These are phyloP conservation scores for Backusella liffmaniae DNA, from an alignment of 192 early-diverging fungal species.

Conservation along the genomic window DNA sequence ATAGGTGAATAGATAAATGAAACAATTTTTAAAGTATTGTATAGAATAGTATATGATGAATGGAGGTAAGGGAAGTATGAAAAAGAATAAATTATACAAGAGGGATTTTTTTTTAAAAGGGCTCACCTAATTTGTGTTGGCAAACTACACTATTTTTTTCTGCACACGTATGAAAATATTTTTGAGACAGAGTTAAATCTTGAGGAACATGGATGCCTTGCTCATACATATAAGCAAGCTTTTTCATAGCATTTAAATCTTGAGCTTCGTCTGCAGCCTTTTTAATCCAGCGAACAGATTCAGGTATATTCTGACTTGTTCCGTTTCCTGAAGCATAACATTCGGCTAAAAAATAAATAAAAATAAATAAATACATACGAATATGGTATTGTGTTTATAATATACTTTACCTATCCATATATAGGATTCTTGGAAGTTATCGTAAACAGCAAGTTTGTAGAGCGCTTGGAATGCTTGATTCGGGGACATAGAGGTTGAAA, in stretches of 20 bases:
- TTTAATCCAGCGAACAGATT: conserved; percentile 28
- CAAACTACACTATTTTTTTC: conserved; percentile 13
- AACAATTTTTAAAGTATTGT: background rate
- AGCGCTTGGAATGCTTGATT: conserved; percentile 22
- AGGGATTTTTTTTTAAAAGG: background rate
- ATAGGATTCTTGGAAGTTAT: conserved; percentile 23
- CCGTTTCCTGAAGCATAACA: conserved; percentile 34
- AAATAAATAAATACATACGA: background rate
- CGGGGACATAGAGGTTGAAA: conserved; percentile 4
- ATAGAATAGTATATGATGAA: background rate
- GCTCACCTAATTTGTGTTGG: conserved; percentile 21
- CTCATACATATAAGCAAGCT: conserved; percentile 19
- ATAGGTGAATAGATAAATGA: background rate
- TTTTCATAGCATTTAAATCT: conserved; percentile 19
- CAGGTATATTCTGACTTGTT: background rate
- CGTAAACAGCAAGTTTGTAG: conserved; percentile 20
- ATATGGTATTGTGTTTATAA: background rate
- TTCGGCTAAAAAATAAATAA: conserved; percentile 20
- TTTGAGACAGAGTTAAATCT: conserved; percentile 14
- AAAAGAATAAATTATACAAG: background rate
- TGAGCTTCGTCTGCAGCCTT: conserved; percentile 26
- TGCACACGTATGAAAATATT: conserved; percentile 14
- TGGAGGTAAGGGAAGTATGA: background rate
- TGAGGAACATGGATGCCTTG: conserved; percentile 7
- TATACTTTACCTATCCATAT: conserved; percentile 30